Percentiles rank a stretch among this genome's conserved stretches.
Conservation (phyloP, 768 basidiomycete genomes). For the Rhodotorula graminis region DNA sequence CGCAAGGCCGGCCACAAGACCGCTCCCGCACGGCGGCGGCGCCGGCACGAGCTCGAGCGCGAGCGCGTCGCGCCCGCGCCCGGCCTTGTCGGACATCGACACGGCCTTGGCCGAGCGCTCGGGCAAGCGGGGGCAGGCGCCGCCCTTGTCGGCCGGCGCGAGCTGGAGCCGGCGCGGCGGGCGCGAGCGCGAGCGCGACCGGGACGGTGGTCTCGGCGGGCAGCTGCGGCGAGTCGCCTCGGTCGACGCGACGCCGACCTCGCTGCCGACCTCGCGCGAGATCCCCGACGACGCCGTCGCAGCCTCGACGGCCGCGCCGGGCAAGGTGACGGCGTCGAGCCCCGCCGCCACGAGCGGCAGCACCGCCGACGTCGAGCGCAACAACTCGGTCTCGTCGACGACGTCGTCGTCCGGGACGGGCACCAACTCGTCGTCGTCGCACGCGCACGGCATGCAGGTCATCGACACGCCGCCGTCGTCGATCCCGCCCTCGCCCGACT, state of each 20-base stretch:
- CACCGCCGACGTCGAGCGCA: conserved; percentile 29
- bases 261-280: too few relatives aligned
- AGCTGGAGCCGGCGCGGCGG: conserved; percentile 3
- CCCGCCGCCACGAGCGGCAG: background rate
- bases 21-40: background rate
- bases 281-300: too few relatives aligned
- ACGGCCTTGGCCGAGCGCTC: conserved; percentile 19
- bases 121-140: background rate
- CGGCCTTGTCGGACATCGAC: conserved; percentile 28
- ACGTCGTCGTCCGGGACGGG: conserved; percentile 20
- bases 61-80: background rate
- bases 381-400: conserved; percentile 38
- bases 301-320: background rate
- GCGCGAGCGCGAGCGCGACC: background rate
- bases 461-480: conserved; percentile 35
- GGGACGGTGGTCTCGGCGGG: background rate
- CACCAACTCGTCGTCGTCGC: conserved; percentile 16
- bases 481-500: conserved; percentile 32
- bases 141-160: conserved; percentile 10
- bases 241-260: background rate
- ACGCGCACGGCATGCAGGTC: conserved; percentile 10
- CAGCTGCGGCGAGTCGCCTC: conserved; percentile 29
- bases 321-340: background rate
- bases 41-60: background rate
- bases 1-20: conserved; percentile 13